A percentile compares a stretch with the other conserved stretches of the same genome.
Conservation (phyloP, 2,329 filamentous ascomycete species). For the Stylonectria norvegica region DNA sequence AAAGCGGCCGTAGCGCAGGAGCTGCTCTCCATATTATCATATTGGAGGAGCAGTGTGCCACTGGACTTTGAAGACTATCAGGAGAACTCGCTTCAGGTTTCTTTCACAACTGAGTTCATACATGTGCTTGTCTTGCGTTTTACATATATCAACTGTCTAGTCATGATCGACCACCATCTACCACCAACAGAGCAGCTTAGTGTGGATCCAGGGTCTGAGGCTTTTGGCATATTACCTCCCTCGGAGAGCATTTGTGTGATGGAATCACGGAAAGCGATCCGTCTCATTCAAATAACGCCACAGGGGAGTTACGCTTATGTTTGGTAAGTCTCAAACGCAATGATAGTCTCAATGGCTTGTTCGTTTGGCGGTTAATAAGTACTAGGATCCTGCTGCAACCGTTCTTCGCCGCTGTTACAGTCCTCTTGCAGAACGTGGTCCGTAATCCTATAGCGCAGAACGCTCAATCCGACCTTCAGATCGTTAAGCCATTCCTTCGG, state of each 20-base stretch:
- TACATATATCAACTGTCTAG: constrained; percentile 24
- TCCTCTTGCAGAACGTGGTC: constrained; percentile 10
- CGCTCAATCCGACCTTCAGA: constrained; percentile 8
- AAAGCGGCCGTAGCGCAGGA: constrained; percentile 17
- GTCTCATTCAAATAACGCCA: constrained; percentile 21
- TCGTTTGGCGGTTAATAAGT: background rate
- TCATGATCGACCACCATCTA: constrained; percentile 21
- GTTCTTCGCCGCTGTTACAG: constrained; percentile 14
- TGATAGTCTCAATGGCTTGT: background rate
- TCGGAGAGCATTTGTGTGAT: constrained; percentile 16
- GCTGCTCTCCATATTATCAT: constrained; percentile 18
- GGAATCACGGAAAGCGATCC: constrained; percentile 26
- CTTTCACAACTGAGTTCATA: constrained; percentile 17
- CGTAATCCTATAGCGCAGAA: constrained; percentile 7
- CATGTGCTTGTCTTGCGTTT: constrained; percentile 25
- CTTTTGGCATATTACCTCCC: background rate
- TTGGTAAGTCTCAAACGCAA: constrained; percentile 7
- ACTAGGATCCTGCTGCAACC: constrained; percentile 16
- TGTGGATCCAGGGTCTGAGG: background rate
- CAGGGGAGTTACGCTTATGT: constrained; percentile 20
- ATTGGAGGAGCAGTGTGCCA: constrained; percentile 18
- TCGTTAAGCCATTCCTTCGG: constrained; percentile 9
- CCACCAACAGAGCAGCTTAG: constrained; percentile 4
- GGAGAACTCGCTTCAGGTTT: constrained; percentile 7
- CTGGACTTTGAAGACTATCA: constrained; percentile 5